Base-by-base conservation (phyloP, 306 rosid genomes). In the Acmispon strigosus region DNA sequence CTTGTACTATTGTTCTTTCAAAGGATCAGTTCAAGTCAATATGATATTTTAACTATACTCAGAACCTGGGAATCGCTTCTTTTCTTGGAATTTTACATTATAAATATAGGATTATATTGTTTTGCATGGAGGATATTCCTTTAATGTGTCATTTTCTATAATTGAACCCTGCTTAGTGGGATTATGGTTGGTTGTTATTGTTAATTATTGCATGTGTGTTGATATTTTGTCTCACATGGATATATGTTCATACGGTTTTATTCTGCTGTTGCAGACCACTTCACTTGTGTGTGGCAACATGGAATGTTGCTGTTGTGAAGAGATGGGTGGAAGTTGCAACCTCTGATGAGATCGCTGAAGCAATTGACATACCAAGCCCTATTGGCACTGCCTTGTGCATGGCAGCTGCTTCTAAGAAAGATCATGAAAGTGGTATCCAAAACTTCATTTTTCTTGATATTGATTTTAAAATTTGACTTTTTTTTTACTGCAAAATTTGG, bases 321-420 rank as follows among this genome's bases (percentile, higher is more conserved):
- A 91, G 87, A 84, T 94, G 99, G 99, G 94, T 79, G 59, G 96
- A 94, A 79, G 85, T 91, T 80, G 92, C 99, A 69, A 84, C 88
- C 57, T 20, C 77, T n/a, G 86, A 91, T 76, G 99, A 89, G 78
- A 89, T 94, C 77, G 87, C 84, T 13, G 91, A 86, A 76, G 90
- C 96, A 64, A 87, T 94, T 87, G 96, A 94, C 75, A 85, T 89
- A 59, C 83, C 82, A 60, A 82, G 89, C 70, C 86, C 96, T 61
- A 76, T 86, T 77, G 99, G 99, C 79, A 91, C 96, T 68, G 95
- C 99, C 10, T 80, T 94, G 78, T 94, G 99, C 80, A 89, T 94
- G 96, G 99, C 99, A 13, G 97, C 99, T 80, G 92, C 92, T 66
- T 80, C 95, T 49, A 94, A 94, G 87, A 94, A 91, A 75, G 96